Evolutionary conservation across 2,329 filamentous ascomycete genomes (phyloP).

Genomic region (Dothideomycetes sp.): DNA sequence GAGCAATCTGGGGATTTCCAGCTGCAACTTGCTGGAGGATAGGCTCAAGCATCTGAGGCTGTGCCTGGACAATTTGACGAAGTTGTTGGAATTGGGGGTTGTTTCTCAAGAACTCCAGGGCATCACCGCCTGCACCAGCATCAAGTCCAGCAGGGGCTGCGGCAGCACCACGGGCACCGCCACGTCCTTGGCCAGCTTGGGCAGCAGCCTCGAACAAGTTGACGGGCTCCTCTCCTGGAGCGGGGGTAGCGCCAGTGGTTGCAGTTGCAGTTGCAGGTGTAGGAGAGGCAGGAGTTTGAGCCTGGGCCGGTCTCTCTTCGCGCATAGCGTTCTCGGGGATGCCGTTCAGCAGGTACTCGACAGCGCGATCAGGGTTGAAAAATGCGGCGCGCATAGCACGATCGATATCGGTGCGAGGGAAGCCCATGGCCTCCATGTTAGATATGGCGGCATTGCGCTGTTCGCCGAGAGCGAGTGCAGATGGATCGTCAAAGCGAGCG

Average conservation of each 20-base stretch:
- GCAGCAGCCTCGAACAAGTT: conserved; percentile 93
- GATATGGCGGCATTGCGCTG: conserved; percentile 73
- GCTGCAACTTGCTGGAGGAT: conserved; percentile 93
- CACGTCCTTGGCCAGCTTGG: conserved; percentile 50
- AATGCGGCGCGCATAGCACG: conserved; percentile 92
- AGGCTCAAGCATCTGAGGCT: conserved; percentile 96
- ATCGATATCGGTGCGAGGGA: conserved; percentile 78
- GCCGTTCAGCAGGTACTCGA: conserved; percentile 87
- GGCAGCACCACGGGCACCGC: conserved; percentile 27
- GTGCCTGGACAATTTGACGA: conserved; percentile 91
- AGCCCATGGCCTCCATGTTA: conserved; percentile 97
- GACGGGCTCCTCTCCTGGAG: conserved; percentile 53
- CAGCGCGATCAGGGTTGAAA: conserved; percentile 92
- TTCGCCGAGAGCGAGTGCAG: conserved; percentile 74
- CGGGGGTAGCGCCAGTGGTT: conserved; percentile 23
- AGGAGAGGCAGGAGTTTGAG: conserved; percentile 13
- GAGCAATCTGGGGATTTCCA: conserved; percentile 87
- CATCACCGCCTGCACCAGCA: conserved; percentile 41
- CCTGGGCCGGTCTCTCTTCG: conserved; percentile 47
- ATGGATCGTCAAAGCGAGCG: conserved; percentile 55
- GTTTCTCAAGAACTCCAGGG: conserved; percentile 81
- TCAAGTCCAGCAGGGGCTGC: conserved; percentile 27
- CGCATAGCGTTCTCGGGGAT: conserved; percentile 78
- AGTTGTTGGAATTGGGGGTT: conserved; percentile 98
- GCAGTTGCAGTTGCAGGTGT: conserved; percentile 25